phyloP scores from a whole-genome alignment of 495 filamentous ascomycete species.

The Hypoxylon subgilvum region DNA sequence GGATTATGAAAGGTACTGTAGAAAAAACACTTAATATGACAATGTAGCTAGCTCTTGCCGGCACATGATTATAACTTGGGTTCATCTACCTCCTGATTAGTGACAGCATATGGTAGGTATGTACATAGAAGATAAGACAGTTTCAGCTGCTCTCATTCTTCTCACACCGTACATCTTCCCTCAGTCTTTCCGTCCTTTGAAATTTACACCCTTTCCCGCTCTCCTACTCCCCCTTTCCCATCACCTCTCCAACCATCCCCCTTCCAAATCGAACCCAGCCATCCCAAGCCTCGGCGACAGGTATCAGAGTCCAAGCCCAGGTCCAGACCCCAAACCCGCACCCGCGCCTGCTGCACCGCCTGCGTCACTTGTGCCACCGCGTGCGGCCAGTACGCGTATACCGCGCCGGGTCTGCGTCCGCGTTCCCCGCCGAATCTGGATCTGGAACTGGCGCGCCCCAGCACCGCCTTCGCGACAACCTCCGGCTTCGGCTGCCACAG shows the following conservation, averaged over 20 bases:
- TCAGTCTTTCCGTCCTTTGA: no score
- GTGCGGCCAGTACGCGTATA: conserved; percentile 42
- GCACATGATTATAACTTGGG: not conserved
- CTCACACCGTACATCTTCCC: no score
- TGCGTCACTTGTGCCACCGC: conserved; percentile 23
- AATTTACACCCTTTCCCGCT: no score
- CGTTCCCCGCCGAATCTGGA: not conserved
- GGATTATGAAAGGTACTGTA: conserved; percentile 37
- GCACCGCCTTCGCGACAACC: conserved; percentile 32
- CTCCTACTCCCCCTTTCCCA: no score
- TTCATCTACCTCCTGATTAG: not conserved
- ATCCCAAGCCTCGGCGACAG: no score
- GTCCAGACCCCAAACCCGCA: no score
- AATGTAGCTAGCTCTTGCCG: not conserved
- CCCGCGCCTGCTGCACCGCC: not conserved
- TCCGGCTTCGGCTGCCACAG: conserved; percentile 31
- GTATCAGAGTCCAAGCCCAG: no score
- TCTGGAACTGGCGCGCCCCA: conserved; percentile 40
- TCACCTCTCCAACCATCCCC: no score
- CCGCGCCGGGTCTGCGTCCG: conserved; percentile 3
- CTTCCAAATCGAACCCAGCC: no score
- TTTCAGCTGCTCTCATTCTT: no score
- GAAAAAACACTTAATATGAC: conserved; percentile 14
- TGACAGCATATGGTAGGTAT: not conserved
- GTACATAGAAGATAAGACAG: no score